Evolutionary conservation across 75 land plant genomes (phyloP).

Genomic region (Cupressus sempervirens): DNA sequence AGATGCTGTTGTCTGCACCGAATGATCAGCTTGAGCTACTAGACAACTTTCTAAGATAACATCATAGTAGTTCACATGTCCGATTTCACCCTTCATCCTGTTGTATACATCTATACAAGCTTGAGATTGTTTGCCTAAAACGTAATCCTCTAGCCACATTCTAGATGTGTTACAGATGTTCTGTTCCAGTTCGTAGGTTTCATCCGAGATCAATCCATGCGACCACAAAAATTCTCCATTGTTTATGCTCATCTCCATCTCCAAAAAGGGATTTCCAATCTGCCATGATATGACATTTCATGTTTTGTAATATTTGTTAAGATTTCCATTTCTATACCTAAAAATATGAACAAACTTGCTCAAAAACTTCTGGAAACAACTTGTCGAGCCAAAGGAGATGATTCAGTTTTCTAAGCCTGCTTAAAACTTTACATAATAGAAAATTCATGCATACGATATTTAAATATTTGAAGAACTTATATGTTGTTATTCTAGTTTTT

Average conservation of each 20-base stretch:
- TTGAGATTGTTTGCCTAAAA: neutral
- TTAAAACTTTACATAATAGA: neutral
- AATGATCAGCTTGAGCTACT: neutral
- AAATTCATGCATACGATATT: no score
- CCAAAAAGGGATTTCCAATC: conserved; percentile 50
- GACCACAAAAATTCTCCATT: conserved; percentile 40
- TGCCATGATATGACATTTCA: conserved; percentile 8
- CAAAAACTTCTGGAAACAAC: neutral
- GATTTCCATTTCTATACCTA: neutral
- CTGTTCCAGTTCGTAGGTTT: conserved; percentile 21
- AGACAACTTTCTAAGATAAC: conserved; percentile 12
- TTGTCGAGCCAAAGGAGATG: neutral
- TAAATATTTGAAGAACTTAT: no score
- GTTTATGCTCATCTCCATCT: conserved; percentile 32
- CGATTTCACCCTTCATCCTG: neutral
- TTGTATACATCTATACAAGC: neutral
- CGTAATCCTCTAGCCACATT: neutral
- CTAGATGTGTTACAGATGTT: conserved; percentile 20
- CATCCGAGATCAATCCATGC: conserved; percentile 42
- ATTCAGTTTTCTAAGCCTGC: neutral
- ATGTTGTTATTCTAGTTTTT: no score
- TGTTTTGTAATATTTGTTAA: neutral
- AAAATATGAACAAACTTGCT: neutral
- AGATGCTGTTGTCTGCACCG: conserved; percentile 2
- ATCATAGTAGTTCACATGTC: conserved; percentile 14